Base-by-base conservation (phyloP, 331 rosid species). In the Pyracantha coccinea region DNA sequence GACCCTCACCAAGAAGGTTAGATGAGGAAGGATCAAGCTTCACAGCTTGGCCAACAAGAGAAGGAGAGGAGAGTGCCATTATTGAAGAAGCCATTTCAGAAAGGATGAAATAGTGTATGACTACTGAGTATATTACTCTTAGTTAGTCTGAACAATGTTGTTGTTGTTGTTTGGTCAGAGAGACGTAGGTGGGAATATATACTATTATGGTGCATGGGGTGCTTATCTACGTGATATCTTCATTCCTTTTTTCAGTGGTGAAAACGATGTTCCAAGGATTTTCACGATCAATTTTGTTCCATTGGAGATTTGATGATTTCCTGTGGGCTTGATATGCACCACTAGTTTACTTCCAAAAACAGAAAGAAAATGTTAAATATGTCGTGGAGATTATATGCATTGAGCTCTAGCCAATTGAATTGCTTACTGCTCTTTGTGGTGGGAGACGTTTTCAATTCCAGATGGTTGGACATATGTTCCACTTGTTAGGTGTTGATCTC, bases 1-100 rank as follows among this genome's bases (percentile, higher is more conserved):
- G 78, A 27, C 81, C 75, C 4, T 68, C 78, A 14, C 82, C 77
- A 13, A 73, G 68, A 38, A 81, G 68, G 50, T 62, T 66, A 12
- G 85, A 73, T 31, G 79, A 9, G 0, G 80, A 2, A 24, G 80
- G 77, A n/a, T 55, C 24, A 6, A 75, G 73, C 71, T 66, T 66
- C 63, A 78, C 47, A 71, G 55, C 28, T 27, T 27, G 28, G 28
- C 28, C 28, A 27, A 3, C 28, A 27, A 27, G 28, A 27, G 28
- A 27, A 27, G 28, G 28, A 27, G 28, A 27, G 28, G 28, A 27
- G 2, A 27, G 28, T 2, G 28, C 28, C 1, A 27, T 27, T 27
- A 3, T 27, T 27, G 28, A 27, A 27, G 60, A 54, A 54, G 60
- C 60, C 60, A 54, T 54, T 54, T 54, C 23, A 54, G 25, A 8